phyloP scores from a whole-genome alignment of 495 filamentous ascomycete genomes.

The Penicillium silybi region DNA sequence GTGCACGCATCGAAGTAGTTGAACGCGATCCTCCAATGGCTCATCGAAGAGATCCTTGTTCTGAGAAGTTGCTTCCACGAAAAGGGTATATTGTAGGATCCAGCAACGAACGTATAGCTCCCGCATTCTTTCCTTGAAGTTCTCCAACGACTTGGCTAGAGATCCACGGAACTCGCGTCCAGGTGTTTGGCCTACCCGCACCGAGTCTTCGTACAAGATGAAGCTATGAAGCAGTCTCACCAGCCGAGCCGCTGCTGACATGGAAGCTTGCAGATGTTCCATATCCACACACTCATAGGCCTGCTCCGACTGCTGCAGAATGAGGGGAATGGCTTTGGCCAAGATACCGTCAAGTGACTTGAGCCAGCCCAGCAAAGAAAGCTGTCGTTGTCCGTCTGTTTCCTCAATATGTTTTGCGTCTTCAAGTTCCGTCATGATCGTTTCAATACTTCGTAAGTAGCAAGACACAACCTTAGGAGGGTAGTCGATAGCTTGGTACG shows the following conservation, averaged over 20 bases:
- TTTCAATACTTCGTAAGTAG: slow-evolving; percentile 76
- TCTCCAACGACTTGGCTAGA: slow-evolving; percentile 44
- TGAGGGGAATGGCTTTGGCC: slow-evolving; percentile 56
- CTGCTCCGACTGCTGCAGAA: slow-evolving; percentile 59
- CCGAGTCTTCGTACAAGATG: slow-evolving; percentile 75
- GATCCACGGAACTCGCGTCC: slow-evolving; percentile 37
- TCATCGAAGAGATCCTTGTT: slow-evolving; percentile 57
- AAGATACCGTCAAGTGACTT: slow-evolving; percentile 73
- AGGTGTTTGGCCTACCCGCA: slow-evolving; percentile 64
- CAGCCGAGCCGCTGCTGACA: slow-evolving; percentile 62
- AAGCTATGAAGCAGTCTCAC: slow-evolving; percentile 71
- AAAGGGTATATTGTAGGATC: slow-evolving; percentile 70
- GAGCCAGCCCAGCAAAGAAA: slow-evolving; percentile 67
- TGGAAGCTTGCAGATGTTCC: slow-evolving; percentile 64
- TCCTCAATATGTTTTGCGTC: slow-evolving; percentile 57
- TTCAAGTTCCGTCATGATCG: slow-evolving; percentile 70
- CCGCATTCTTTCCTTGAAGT: slow-evolving; percentile 67
- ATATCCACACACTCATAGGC: slow-evolving; percentile 83
- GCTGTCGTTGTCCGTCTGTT: slow-evolving; percentile 57
- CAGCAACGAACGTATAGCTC: slow-evolving; percentile 89
- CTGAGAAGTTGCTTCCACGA: slow-evolving; percentile 71
- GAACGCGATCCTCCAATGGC: slow-evolving; percentile 64
- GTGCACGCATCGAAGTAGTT: slow-evolving; percentile 74
- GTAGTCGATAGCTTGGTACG: slow-evolving; percentile 80
- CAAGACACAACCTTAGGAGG: slow-evolving; percentile 82